Evolutionary conservation across 2,329 filamentous ascomycete species (phyloP), one percentile per base, ranked within the genome.

Genomic region (Xylariaceae sp.): DNA sequence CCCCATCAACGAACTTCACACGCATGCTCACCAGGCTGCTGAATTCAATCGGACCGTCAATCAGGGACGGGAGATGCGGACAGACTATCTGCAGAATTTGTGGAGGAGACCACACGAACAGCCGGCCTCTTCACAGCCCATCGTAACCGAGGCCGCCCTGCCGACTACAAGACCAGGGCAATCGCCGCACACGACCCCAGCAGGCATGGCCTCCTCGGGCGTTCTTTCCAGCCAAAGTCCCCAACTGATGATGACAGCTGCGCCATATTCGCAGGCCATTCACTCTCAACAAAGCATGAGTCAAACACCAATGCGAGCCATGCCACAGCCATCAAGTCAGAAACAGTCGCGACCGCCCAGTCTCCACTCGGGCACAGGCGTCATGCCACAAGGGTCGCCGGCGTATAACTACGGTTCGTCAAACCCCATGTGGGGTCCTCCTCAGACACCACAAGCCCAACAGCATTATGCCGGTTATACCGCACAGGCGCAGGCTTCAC

Each of bases 21-120:
- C 86, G 37, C 90, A 96, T 65, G 88, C 90, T 22, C 82, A 88
- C 40, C 88, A 95, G 52, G 86, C 92, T 16, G 88, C 89, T 47
- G 92, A 97, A 56, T 95, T 86, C 70, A 97, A 92, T 70, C 89
- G 93, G 58, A 79, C 80, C 37, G 75, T 97, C 41, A 89, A 86
- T 59, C 80, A 86, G 56, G 86, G 91, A 65, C 85, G 92, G 47
- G 82, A 82, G 32, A 84, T 86, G 67, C 86, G 93, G 47, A 80
- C 76, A 48, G 84, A 91, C 47, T 94, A 89, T 55, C 74, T 95
- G 53, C 83, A 92, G 44, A 83, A 82, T 44, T 79, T 90, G 54
- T 97, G 91, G 86, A 80, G 85, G 53, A 79, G 86, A 50, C 85
- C 87, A 10, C 90, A 94, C 54, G 89, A 96, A 62, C 82, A 86